phyloP scores from a whole-genome alignment of 441 rosid genomes.

The Erodium chrysanthum region DNA sequence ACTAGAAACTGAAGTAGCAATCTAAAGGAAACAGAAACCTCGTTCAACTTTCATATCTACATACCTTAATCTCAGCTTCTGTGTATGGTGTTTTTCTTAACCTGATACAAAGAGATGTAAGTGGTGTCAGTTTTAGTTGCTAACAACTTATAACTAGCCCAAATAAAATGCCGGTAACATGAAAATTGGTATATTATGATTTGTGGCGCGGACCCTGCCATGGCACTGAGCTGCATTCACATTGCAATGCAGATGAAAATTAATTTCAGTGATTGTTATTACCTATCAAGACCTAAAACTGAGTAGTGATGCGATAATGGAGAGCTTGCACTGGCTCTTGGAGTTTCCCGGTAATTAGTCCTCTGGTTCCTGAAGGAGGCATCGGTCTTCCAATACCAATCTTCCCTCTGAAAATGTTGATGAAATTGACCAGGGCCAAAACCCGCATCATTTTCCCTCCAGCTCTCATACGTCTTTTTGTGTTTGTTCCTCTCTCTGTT shows the following conservation, averaged over 20 bases:
- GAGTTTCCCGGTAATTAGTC: conserved; percentile 47
- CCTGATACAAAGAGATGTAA: conserved; percentile 31
- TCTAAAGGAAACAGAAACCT: background rate
- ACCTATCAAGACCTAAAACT: conserved; percentile 88
- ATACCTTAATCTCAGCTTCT: conserved; percentile 92
- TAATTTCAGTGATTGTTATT: conserved; percentile 14
- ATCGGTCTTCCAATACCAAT: conserved; percentile 99
- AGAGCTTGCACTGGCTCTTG: conserved; percentile 42
- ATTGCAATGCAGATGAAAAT: no score
- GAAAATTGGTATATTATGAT: no score
- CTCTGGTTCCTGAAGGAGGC: no score
- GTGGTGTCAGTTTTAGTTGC: background rate
- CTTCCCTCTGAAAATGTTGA: no score
- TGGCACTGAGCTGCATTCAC: no score
- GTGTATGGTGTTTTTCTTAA: conserved; percentile 59
- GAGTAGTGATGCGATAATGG: conserved; percentile 88
- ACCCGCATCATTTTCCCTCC: no score
- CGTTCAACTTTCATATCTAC: background rate
- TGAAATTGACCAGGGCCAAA: no score
- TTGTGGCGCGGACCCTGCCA: no score
- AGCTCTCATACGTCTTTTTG: no score
- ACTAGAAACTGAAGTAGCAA: background rate
- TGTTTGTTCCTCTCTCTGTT: no score
- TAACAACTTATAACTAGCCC: background rate
- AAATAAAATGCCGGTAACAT: no score